Evolutionary conservation across 495 filamentous ascomycete genomes (phyloP).

Genomic region (Talaromyces thailandensis): DNA sequence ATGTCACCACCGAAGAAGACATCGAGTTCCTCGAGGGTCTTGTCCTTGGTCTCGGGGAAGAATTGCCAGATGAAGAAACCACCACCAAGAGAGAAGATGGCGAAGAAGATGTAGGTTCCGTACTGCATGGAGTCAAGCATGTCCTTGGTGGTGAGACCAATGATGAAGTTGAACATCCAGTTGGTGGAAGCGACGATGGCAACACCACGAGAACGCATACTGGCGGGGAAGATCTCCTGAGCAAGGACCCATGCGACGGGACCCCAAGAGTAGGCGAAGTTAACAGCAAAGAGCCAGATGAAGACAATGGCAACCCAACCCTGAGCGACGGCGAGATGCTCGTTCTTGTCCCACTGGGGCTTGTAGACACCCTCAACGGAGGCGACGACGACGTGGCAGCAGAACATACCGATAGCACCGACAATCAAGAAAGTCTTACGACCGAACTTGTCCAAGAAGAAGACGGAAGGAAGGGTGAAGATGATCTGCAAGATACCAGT

Average conservation of each 20-base stretch:
- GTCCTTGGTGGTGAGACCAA: conserved; percentile 30
- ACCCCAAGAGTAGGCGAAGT: conserved; percentile 37
- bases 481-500: conserved; percentile 70
- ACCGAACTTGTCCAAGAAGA: conserved; percentile 66
- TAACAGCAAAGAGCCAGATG: conserved; percentile 35
- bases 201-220: conserved; percentile 38
- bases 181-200: conserved; percentile 31
- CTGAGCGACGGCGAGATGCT: conserved; percentile 14
- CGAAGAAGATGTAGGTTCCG: conserved; percentile 40
- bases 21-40: conserved; percentile 47
- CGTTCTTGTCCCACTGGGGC: conserved; percentile 17
- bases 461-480: conserved; percentile 57
- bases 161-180: conserved; percentile 40
- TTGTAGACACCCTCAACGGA: conserved; percentile 30
- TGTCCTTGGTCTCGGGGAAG: conserved; percentile 49
- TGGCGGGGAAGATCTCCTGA: conserved; percentile 36
- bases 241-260: conserved; percentile 37
- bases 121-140: conserved; percentile 24
- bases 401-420: conserved; percentile 64
- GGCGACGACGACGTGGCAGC: conserved; percentile 41
- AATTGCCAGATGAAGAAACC: conserved; percentile 40
- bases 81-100: conserved; percentile 36
- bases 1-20: conserved; percentile 33
- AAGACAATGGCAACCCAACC: conserved; percentile 37
- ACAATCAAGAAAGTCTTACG: conserved; percentile 67